Evolutionary conservation across 2,329 filamentous ascomycete species (phyloP).

Genomic region (Sclerotinia borealis): DNA sequence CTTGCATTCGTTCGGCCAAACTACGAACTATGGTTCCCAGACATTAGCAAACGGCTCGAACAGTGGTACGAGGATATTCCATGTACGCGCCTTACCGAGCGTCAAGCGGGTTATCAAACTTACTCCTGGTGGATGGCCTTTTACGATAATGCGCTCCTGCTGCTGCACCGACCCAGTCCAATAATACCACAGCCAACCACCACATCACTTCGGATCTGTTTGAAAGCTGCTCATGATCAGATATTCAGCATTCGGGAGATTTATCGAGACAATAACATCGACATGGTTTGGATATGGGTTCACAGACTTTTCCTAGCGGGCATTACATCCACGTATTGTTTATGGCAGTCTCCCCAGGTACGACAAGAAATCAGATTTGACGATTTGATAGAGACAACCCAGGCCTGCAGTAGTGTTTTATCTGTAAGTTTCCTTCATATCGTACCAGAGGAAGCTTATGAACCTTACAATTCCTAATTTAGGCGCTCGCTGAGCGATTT

Average conservation of each 20-base stretch:
- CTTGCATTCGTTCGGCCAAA: constrained; percentile 31
- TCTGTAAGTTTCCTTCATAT: constrained; percentile 15
- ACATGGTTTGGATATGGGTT: constrained; percentile 32
- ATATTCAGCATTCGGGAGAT: constrained; percentile 30
- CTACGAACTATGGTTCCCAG: constrained; percentile 28
- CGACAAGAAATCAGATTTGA: constrained; percentile 25
- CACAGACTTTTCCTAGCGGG: constrained; percentile 34
- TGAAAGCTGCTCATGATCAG: constrained; percentile 27
- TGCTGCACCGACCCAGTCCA: constrained; percentile 32
- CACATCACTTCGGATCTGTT: constrained; percentile 26
- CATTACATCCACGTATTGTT: constrained; percentile 29
- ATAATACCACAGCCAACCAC: constrained; percentile 21
- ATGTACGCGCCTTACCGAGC: constrained; percentile 23
- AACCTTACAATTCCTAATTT: neutral
- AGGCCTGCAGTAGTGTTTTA: constrained; percentile 32
- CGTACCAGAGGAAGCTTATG: neutral
- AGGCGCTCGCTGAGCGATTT: constrained; percentile 31
- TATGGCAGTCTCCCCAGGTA: constrained; percentile 33
- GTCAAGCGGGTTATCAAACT: constrained; percentile 29
- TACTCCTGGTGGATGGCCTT: constrained; percentile 31
- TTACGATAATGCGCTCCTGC: constrained; percentile 31
- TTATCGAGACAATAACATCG: constrained; percentile 31
- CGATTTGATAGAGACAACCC: constrained; percentile 21
- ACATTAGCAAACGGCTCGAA: constrained; percentile 31
- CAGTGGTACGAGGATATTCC: constrained; percentile 32